These are phyloP conservation scores for Penicillium antarcticum DNA, from an alignment of 495 filamentous ascomycete genomes.

Conservation along the genomic window DNA sequence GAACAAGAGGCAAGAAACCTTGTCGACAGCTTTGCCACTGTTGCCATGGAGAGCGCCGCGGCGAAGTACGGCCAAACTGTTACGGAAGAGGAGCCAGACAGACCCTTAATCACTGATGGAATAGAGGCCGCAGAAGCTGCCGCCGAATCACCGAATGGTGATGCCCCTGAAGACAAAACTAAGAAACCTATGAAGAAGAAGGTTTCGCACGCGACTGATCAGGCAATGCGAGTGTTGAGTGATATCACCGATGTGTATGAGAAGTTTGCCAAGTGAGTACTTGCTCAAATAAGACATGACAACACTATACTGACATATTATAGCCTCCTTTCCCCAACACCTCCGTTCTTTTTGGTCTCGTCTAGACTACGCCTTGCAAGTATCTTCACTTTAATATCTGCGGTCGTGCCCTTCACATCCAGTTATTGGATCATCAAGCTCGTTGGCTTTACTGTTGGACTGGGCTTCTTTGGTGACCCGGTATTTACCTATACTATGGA, in stretches of 20 bases:
- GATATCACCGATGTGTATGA: constrained; percentile 79
- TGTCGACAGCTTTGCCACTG: constrained; percentile 68
- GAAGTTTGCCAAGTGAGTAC: constrained; percentile 67
- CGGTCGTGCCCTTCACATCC: constrained; percentile 58
- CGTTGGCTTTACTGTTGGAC: constrained; percentile 60
- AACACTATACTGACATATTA: constrained; percentile 3
- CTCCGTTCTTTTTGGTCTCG: constrained; percentile 66
- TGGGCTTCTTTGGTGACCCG: constrained; percentile 80
- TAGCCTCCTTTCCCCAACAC: constrained; percentile 71
- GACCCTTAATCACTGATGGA: constrained; percentile 56
- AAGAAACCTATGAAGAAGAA: constrained; percentile 78
- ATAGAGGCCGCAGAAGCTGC: constrained; percentile 51
- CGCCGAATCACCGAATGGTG: constrained; percentile 56
- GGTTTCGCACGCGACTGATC: constrained; percentile 72
- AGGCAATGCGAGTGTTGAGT: constrained; percentile 71
- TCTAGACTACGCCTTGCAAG: constrained; percentile 61
- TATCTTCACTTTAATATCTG: constrained; percentile 55
- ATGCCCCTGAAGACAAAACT: constrained; percentile 69
- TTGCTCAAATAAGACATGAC: not conserved
- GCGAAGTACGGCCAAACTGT: constrained; percentile 65
- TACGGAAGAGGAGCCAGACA: constrained; percentile 38
- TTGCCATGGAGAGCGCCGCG: constrained; percentile 71
- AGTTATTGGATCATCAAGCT: constrained; percentile 74
- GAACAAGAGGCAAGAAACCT: constrained; percentile 84
- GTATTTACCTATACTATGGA: constrained; percentile 55